Conservation (phyloP, 208 protist genomes). For the Leishmania lainsoni region DNA sequence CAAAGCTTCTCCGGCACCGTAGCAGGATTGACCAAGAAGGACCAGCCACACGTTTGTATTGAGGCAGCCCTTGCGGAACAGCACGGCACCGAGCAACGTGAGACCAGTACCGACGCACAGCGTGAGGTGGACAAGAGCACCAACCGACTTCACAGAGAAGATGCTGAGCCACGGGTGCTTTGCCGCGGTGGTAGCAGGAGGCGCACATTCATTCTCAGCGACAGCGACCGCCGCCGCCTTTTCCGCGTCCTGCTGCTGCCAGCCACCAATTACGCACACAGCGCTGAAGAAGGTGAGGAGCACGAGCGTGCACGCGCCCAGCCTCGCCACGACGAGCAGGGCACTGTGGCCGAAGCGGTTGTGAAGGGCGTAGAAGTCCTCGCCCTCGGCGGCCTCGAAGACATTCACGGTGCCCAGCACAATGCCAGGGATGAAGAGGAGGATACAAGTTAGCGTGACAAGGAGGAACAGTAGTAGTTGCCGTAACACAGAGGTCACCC, state of each 20-base stretch:
- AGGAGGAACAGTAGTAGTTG: slow-evolving; percentile 47
- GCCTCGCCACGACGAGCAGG: slow-evolving; percentile 26
- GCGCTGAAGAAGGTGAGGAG: slow-evolving; percentile 14
- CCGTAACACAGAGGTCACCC: slow-evolving; percentile 47
- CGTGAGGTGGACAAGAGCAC: slow-evolving; percentile 22
- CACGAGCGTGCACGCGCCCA: slow-evolving; percentile 15
- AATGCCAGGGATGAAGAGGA: slow-evolving; percentile 35
- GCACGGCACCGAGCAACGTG: slow-evolving; percentile 2
- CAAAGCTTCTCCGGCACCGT: slow-evolving; percentile 36
- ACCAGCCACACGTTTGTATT: slow-evolving; percentile 10
- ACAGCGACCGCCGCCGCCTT: not conserved
- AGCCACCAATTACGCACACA: slow-evolving; percentile 2
- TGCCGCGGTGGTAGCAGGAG: not conserved
- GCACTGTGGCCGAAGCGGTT: slow-evolving; percentile 41
- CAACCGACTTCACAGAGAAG: slow-evolving; percentile 2
- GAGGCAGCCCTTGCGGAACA: slow-evolving; percentile 11
- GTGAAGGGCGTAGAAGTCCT: slow-evolving; percentile 33
- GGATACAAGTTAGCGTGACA: slow-evolving; percentile 21
- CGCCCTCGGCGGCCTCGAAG: slow-evolving; percentile 29
- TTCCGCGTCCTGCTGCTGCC: not conserved
- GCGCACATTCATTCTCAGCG: not conserved
- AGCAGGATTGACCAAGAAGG: slow-evolving; percentile 23
- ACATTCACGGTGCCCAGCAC: slow-evolving; percentile 35
- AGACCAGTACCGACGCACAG: slow-evolving; percentile 16
- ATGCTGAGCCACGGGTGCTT: not conserved